Conservation (phyloP, 2,329 filamentous ascomycete genomes). For the Fonsecaea multimorphosa region DNA sequence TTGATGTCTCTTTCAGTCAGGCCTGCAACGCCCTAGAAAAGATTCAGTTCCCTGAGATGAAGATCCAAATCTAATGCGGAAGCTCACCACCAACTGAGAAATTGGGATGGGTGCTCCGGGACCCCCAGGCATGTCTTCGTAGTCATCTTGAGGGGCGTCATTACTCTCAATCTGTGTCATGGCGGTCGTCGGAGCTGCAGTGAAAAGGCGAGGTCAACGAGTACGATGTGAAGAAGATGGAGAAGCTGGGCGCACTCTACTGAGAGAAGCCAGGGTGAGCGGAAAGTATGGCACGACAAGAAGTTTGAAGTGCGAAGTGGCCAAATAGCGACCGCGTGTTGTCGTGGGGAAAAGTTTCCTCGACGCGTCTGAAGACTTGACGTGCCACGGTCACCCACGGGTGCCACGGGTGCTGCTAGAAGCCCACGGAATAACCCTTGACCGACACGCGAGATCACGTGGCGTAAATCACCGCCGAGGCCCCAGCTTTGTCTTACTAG, state of each 20-base stretch:
- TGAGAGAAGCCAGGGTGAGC: neutral
- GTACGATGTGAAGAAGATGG: neutral
- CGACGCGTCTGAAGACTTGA: neutral
- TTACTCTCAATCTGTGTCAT: constrained; percentile 38
- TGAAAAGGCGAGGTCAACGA: neutral
- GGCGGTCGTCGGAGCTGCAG: neutral
- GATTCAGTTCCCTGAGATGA: constrained; percentile 18
- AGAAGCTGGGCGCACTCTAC: neutral
- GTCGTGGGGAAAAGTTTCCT: neutral
- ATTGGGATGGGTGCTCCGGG: constrained; percentile 95
- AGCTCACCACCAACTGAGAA: constrained; percentile 77
- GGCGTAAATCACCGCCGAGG: neutral
- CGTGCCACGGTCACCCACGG: neutral
- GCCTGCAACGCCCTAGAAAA: constrained; percentile 77
- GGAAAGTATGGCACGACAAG: neutral
- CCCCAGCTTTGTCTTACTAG: neutral
- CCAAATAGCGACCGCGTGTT: neutral
- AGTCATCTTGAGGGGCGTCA: constrained; percentile 37
- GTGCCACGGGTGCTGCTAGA: neutral
- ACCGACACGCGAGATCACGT: neutral
- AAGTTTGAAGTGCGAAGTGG: neutral
- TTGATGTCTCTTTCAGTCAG: constrained; percentile 96
- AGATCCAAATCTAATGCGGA: neutral
- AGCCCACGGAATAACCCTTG: neutral
- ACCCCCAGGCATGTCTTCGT: constrained; percentile 75